phyloP scores from a whole-genome alignment of 345 rosid species.

The Nasturtium officinale region DNA sequence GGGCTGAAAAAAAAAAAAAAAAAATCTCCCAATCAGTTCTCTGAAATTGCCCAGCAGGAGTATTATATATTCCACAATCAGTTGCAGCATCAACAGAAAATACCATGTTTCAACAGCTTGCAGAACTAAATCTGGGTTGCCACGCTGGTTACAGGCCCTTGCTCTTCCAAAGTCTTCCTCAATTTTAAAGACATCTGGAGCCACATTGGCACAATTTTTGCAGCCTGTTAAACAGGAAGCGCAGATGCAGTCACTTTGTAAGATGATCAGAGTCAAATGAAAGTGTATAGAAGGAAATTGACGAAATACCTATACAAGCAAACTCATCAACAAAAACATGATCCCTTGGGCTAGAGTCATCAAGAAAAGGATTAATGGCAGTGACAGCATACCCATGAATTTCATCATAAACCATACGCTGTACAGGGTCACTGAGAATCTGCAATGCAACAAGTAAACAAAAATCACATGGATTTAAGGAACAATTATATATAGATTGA shows the following conservation, averaged over 20 bases:
- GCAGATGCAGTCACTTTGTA: neutral
- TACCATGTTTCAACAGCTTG: conserved; percentile 97
- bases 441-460: conserved; percentile 43
- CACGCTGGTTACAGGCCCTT: conserved; percentile 73
- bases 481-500: neutral
- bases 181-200: conserved; percentile 67
- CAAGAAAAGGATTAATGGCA: conserved; percentile 82
- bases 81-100: conserved; percentile 5
- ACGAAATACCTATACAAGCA: conserved; percentile 82
- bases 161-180: conserved; percentile 99
- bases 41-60: neutral
- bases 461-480: neutral
- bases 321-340: conserved; percentile 92
- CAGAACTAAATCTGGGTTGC: conserved; percentile 58
- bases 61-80: neutral
- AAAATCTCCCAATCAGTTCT: neutral
- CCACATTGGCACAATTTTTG: conserved; percentile 88
- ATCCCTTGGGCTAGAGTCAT: conserved; percentile 67
- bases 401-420: conserved; percentile 95
- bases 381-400: conserved; percentile 89
- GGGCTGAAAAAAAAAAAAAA: conserved; percentile 62
- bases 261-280: conserved; percentile 5
- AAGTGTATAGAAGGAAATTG: neutral
- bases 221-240: conserved; percentile 58
- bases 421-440: conserved; percentile 96